These are phyloP conservation scores for Ascochyta fabae DNA, from an alignment of 2,329 filamentous ascomycete species.

Conservation along the genomic window DNA sequence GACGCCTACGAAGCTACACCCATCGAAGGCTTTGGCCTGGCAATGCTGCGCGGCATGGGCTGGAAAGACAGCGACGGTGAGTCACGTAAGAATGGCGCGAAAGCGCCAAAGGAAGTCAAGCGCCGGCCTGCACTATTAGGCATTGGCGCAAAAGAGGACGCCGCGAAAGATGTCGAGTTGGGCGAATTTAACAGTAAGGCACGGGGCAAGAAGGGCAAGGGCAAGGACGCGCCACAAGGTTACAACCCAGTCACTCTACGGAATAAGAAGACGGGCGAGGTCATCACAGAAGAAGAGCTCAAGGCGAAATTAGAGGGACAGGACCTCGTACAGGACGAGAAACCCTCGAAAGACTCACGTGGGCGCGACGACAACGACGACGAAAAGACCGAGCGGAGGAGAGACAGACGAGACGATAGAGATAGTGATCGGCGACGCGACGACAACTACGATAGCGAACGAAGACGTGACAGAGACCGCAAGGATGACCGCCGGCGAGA, in stretches of 20 bases:
- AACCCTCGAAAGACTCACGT: constrained; percentile 22
- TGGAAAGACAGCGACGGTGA: constrained; percentile 77
- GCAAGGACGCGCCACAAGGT: constrained; percentile 54
- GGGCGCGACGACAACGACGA: constrained; percentile 24
- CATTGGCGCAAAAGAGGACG: constrained; percentile 83
- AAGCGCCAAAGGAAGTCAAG: constrained; percentile 69
- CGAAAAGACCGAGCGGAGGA: constrained; percentile 24
- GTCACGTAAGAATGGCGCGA: constrained; percentile 47
- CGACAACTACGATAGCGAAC: constrained; percentile 22
- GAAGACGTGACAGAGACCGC: constrained; percentile 24
- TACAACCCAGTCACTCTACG: constrained; percentile 68
- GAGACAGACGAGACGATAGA: constrained; percentile 23
- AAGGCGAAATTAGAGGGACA: constrained; percentile 58
- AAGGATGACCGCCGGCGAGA: constrained; percentile 19
- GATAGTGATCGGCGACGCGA: constrained; percentile 26
- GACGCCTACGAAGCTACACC: constrained; percentile 89
- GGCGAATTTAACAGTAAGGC: constrained; percentile 71
- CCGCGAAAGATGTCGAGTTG: constrained; percentile 68
- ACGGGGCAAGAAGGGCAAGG: constrained; percentile 56
- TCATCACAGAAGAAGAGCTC: constrained; percentile 67
- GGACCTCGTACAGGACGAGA: constrained; percentile 53
- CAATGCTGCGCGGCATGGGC: constrained; percentile 89
- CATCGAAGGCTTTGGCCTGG: constrained; percentile 92
- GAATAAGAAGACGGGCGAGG: constrained; percentile 68
- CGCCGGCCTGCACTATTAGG: constrained; percentile 82